Evolutionary conservation across 306 rosid genomes (phyloP).

Genomic region (Cucurbita moschata): DNA sequence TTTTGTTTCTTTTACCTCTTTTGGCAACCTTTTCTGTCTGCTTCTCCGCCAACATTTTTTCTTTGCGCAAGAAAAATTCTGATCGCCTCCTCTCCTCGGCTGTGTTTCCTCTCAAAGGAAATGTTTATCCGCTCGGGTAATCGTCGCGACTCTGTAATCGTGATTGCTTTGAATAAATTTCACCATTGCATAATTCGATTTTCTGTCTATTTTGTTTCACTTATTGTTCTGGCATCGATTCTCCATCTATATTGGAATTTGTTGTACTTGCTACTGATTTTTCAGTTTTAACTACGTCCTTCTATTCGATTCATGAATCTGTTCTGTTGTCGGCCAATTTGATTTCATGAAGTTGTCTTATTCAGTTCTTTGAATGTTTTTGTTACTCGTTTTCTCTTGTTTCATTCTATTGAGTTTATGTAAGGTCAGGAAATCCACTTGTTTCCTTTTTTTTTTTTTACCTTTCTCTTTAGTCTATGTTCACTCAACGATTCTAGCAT

Average conservation of each 20-base stretch:
- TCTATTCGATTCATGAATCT: not conserved
- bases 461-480: not conserved
- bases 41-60: conserved; percentile 27
- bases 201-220: not conserved
- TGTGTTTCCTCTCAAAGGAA: conserved; percentile 38
- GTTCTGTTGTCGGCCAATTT: not conserved
- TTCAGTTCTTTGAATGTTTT: not conserved
- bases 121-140: conserved; percentile 80
- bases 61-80: conserved; percentile 1
- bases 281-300: not conserved
- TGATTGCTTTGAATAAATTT: not conserved
- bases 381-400: not conserved
- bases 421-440: not conserved
- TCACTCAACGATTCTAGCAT: not conserved
- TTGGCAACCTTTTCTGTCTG: conserved; percentile 11
- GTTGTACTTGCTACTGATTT: not conserved
- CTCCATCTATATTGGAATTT: not conserved
- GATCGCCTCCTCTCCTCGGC: conserved; percentile 15
- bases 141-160: not conserved
- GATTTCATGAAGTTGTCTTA: not conserved
- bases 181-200: not conserved
- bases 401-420: not conserved
- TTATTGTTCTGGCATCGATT: not conserved
- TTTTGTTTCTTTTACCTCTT: conserved; percentile 19
- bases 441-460: not conserved